phyloP scores from a whole-genome alignment of 2,329 filamentous ascomycete genomes.

The Penicillium sp. region DNA sequence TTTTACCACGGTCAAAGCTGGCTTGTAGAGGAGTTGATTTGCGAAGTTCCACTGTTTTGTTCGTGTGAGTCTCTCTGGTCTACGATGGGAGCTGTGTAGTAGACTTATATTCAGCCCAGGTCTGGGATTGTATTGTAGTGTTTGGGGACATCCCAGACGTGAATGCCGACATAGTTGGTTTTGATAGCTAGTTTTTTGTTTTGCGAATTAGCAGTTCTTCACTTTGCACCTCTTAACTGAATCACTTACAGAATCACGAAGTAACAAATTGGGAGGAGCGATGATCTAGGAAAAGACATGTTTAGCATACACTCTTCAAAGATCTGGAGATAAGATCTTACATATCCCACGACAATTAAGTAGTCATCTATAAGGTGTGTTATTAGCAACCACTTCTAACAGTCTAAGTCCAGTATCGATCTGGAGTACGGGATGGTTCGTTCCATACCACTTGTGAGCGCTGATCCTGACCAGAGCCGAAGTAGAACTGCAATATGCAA shows the following conservation, averaged over 20 bases:
- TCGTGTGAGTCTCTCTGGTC: neutral
- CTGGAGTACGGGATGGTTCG: neutral
- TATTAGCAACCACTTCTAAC: neutral
- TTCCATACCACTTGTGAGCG: slow-evolving; percentile 21
- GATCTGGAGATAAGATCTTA: slow-evolving; percentile 6
- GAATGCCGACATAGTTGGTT: slow-evolving; percentile 28
- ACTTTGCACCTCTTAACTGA: neutral
- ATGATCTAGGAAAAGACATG: slow-evolving; percentile 12
- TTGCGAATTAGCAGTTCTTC: neutral
- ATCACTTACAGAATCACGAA: slow-evolving; percentile 27
- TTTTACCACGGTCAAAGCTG: slow-evolving; percentile 31
- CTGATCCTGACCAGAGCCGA: slow-evolving; percentile 25
- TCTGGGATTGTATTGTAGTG: slow-evolving; percentile 17
- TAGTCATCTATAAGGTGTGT: slow-evolving; percentile 20
- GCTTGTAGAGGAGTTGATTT: slow-evolving; percentile 33
- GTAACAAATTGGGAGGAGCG: slow-evolving; percentile 20
- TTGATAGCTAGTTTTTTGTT: slow-evolving; percentile 21
- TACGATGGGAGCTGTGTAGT: neutral
- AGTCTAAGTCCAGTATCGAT: slow-evolving; percentile 1
- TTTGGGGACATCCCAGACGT: slow-evolving; percentile 22
- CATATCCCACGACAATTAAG: slow-evolving; percentile 25
- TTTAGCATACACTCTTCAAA: neutral
- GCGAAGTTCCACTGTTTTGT: slow-evolving; percentile 24
- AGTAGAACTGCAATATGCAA: slow-evolving; percentile 25
- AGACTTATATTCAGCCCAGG: slow-evolving; percentile 17